These are phyloP conservation scores for Chaetoscypha palmicola DNA, from an alignment of 2,329 filamentous ascomycete species.

Conservation along the genomic window DNA sequence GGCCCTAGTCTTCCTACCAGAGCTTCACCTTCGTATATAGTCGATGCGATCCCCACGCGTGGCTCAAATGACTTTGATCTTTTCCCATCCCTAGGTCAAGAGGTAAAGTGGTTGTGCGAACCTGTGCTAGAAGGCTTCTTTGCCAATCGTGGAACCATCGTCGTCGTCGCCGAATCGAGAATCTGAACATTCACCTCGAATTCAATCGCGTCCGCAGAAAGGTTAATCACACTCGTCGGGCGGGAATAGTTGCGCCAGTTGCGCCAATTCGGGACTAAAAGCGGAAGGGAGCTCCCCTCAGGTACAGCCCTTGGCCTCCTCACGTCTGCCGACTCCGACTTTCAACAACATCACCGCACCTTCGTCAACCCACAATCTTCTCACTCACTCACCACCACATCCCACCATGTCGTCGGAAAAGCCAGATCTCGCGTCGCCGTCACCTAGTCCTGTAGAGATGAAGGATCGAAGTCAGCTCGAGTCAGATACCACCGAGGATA, in stretches of 20 bases:
- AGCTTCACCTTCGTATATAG: background rate
- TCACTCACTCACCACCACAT: background rate
- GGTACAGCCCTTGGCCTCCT: too few species aligned
- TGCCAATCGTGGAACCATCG: too few species aligned
- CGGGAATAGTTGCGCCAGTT: too few species aligned
- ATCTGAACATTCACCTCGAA: too few species aligned
- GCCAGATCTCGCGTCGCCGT: background rate
- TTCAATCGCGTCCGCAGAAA: too few species aligned
- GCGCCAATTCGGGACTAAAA: too few species aligned
- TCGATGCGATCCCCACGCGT: background rate
- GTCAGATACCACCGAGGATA: slow-evolving; percentile 1
- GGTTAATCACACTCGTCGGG: too few species aligned
- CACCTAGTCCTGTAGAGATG: background rate
- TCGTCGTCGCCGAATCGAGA: too few species aligned
- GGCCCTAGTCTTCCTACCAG: background rate
- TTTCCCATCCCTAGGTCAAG: background rate
- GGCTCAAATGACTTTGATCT: background rate
- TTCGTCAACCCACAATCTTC: background rate
- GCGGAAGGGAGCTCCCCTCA: too few species aligned
- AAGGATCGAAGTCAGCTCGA: background rate
- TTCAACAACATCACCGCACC: background rate
- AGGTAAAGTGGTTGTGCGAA: background rate
- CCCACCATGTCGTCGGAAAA: background rate
- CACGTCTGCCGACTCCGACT: too few species aligned
- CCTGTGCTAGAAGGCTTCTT: background rate